Conservation (phyloP, 2,329 filamentous ascomycete genomes). For the Trichophyton mentagrophytes region DNA sequence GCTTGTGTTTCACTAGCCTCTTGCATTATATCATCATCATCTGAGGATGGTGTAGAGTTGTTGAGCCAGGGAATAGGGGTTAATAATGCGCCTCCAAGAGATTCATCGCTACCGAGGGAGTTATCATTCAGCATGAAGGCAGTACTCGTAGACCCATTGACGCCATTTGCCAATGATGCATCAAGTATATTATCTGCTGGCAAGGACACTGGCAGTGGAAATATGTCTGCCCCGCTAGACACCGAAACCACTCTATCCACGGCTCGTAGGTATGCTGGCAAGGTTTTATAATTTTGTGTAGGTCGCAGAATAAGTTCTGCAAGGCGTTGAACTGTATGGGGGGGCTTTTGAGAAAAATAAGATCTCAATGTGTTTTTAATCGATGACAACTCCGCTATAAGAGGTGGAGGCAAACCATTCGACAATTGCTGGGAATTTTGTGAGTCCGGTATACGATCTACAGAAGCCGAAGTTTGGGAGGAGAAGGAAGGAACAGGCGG, state of each 20-base stretch:
- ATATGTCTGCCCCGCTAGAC: slow-evolving; percentile 65
- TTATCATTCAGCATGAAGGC: slow-evolving; percentile 25
- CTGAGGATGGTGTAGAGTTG: slow-evolving; percentile 16
- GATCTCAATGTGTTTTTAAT: slow-evolving; percentile 48
- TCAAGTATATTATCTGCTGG: slow-evolving; percentile 38
- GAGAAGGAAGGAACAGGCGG: slow-evolving; percentile 29
- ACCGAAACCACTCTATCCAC: slow-evolving; percentile 84
- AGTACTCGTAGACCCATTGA: slow-evolving; percentile 27
- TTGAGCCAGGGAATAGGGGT: slow-evolving; percentile 88
- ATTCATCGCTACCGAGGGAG: slow-evolving; percentile 67
- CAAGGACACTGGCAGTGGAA: slow-evolving; percentile 57
- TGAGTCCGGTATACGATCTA: slow-evolving; percentile 32
- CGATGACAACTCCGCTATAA: slow-evolving; percentile 49
- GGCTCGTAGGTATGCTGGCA: slow-evolving; percentile 78
- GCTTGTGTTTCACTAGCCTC: background rate
- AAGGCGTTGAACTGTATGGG: slow-evolving; percentile 85
- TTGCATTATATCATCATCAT: slow-evolving; percentile 14
- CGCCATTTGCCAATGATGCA: slow-evolving; percentile 42
- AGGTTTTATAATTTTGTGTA: slow-evolving; percentile 62
- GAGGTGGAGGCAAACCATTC: slow-evolving; percentile 47
- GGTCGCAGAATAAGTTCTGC: slow-evolving; percentile 73
- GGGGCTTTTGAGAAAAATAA: slow-evolving; percentile 62
- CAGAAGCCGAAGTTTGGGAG: slow-evolving; percentile 25
- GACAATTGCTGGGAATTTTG: slow-evolving; percentile 33
- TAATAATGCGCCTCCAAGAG: slow-evolving; percentile 74